Evolutionary conservation across 257 asterid genomes (phyloP).

Genomic region (Sherardia arvensis): DNA sequence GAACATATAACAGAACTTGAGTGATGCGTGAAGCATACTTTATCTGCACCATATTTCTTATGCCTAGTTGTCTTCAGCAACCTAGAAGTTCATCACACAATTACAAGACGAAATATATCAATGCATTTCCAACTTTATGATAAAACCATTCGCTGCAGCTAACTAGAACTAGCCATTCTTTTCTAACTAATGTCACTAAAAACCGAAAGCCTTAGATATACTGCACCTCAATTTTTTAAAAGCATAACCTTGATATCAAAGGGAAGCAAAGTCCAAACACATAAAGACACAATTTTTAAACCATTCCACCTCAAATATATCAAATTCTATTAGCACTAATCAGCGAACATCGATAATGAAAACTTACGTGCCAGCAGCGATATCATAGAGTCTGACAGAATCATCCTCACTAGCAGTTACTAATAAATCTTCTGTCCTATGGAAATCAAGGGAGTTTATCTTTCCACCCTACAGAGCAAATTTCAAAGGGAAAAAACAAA

Average conservation of each 20-base stretch:
- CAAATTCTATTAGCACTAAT: not conserved
- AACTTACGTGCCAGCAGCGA: constrained; percentile 69
- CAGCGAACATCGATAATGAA: not conserved
- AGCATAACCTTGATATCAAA: not conserved
- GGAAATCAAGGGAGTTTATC: constrained; percentile 78
- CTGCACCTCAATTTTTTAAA: not conserved
- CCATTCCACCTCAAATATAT: not conserved
- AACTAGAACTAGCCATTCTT: not conserved
- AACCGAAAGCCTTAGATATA: not conserved
- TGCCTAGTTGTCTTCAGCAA: constrained; percentile 82
- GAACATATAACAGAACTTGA: constrained; percentile 82
- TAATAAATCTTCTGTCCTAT: constrained; percentile 73
- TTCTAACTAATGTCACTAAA: not conserved
- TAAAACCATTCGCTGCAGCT: not conserved
- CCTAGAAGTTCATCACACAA: constrained; percentile 32
- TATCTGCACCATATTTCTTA: constrained; percentile 86
- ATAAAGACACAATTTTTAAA: not conserved
- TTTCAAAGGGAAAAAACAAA: not conserved
- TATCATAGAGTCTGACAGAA: constrained; percentile 77
- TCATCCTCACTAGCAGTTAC: constrained; percentile 88
- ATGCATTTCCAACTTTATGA: not conserved
- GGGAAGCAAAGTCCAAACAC: not conserved
- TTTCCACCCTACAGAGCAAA: constrained; percentile 58
- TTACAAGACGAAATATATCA: not conserved
- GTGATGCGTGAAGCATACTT: constrained; percentile 87